A percentile compares a stretch with the other conserved stretches of the same genome.
Evolutionary conservation across 1,139 yeast species (phyloP).

Genomic region (Lipomyces yarrowii): DNA sequence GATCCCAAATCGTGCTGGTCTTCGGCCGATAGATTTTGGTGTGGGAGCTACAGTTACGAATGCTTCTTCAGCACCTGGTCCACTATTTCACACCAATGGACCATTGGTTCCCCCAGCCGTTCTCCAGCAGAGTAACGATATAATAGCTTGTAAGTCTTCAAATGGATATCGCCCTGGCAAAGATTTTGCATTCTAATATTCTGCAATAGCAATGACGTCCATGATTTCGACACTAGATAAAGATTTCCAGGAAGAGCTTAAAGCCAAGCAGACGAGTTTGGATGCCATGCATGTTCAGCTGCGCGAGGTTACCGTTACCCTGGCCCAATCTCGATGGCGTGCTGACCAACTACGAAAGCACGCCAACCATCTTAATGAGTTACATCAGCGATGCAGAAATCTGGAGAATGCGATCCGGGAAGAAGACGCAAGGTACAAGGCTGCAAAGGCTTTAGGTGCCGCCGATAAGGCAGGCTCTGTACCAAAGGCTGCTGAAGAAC

Average conservation of each 20-base stretch:
- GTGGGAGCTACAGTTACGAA: conserved; percentile 37
- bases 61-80: conserved; percentile 25
- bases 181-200: conserved; percentile 1
- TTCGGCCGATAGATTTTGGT: conserved; percentile 86
- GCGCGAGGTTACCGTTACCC: conserved; percentile 51
- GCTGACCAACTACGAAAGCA: conserved; percentile 49
- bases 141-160: conserved; percentile 40
- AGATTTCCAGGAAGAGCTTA: conserved; percentile 55
- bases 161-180: neutral
- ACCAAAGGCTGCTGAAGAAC: conserved; percentile 1
- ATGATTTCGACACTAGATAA: conserved; percentile 40
- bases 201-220: conserved; percentile 44
- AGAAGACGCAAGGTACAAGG: conserved; percentile 57
- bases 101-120: conserved; percentile 27
- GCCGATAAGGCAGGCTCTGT: conserved; percentile 1
- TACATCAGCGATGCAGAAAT: conserved; percentile 56
- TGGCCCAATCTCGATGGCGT: conserved; percentile 51
- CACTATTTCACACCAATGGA: neutral
- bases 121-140: conserved; percentile 47
- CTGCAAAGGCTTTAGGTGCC: conserved; percentile 8
- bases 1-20: conserved; percentile 79
- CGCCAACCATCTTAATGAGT: conserved; percentile 49
- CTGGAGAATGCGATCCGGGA: conserved; percentile 59
- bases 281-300: conserved; percentile 52
- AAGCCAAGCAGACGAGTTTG: conserved; percentile 50